Evolutionary conservation across 2,329 filamentous ascomycete genomes (phyloP).

Genomic region (Colletotrichum kahawae): DNA sequence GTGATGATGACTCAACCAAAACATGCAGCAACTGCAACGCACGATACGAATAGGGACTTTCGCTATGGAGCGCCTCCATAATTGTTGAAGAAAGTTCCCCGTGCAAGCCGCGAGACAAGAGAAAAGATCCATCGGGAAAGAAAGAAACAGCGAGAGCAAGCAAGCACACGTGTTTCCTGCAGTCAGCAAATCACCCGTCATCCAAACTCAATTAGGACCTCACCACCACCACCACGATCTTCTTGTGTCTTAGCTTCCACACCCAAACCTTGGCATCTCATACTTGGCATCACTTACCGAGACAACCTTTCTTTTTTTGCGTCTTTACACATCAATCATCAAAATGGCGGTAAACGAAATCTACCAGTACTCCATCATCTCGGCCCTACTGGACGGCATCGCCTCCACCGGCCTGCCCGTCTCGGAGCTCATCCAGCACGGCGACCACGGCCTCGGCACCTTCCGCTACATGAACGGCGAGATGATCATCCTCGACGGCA

Average conservation of each 20-base stretch:
- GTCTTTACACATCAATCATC: slow-evolving; percentile 6
- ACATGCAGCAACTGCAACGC: not conserved
- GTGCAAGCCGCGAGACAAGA: not conserved
- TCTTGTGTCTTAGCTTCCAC: not conserved
- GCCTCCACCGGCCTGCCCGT: slow-evolving; percentile 35
- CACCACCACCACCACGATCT: not conserved
- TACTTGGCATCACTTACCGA: not conserved
- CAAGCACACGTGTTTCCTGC: not conserved
- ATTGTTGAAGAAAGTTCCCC: not conserved
- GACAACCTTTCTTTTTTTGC: not conserved
- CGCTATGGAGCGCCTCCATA: not conserved
- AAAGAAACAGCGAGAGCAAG: not conserved
- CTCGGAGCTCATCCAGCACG: slow-evolving; percentile 31
- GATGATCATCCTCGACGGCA: slow-evolving; percentile 38
- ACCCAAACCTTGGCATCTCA: not conserved
- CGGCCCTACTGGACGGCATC: slow-evolving; percentile 39
- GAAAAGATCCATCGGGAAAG: not conserved
- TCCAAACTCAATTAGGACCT: not conserved
- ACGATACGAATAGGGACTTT: not conserved
- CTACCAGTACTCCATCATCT: slow-evolving; percentile 39
- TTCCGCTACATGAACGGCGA: slow-evolving; percentile 38
- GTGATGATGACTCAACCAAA: slow-evolving; percentile 5
- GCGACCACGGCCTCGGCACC: slow-evolving; percentile 39
- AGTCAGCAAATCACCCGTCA: not conserved
- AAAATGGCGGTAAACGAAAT: slow-evolving; percentile 35